Evolutionary conservation across 257 asterid genomes (phyloP).

Genomic region (Dorcoceras hygrometricum): DNA sequence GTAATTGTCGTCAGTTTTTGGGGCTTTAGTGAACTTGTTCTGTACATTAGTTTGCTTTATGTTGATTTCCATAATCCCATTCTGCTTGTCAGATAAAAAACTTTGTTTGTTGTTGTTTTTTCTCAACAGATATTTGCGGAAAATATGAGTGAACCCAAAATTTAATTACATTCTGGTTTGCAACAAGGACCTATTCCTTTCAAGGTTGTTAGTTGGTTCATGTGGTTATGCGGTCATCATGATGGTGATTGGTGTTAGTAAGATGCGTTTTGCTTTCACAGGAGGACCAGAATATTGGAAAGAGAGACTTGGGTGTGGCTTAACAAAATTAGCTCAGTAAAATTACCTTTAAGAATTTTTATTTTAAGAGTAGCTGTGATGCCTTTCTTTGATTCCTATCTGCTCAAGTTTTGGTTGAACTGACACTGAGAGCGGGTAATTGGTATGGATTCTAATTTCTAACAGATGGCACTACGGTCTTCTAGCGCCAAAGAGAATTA

Average conservation of each 20-base stretch:
- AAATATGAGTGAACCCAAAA: background rate
- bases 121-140: background rate
- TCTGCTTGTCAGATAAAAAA: background rate
- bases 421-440: too few species aligned
- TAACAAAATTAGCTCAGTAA: background rate
- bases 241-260: background rate
- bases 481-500: background rate
- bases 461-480: too few species aligned
- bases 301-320: background rate
- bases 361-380: too few species aligned
- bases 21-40: background rate
- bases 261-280: constrained; percentile 1
- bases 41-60: background rate
- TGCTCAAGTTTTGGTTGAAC: too few species aligned
- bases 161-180: background rate
- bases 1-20: background rate
- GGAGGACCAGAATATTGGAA: background rate
- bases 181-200: constrained; percentile 1
- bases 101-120: too few species aligned
- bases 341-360: too few species aligned
- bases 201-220: background rate
- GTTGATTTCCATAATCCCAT: constrained; percentile 6
- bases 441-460: too few species aligned
- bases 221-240: background rate
- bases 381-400: too few species aligned